Evolutionary conservation across 805 yeast species (phyloP).

Genomic region (Kurtzmaniella cleridarum): DNA sequence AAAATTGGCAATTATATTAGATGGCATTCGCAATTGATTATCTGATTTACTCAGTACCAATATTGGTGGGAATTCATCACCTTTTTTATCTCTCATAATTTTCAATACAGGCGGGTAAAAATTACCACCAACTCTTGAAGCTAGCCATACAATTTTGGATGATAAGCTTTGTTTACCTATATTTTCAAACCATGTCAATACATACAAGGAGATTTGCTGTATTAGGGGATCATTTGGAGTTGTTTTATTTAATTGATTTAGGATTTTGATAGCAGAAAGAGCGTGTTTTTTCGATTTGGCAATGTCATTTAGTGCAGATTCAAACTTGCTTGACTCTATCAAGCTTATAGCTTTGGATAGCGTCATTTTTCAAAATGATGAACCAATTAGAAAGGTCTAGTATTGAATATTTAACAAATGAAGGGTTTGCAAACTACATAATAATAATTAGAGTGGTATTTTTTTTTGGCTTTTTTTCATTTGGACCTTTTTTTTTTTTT

Average conservation of each 20-base stretch:
- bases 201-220: constrained; percentile 14
- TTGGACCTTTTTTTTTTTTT: too few relatives aligned
- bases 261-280: constrained; percentile 17
- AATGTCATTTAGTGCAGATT: neutral
- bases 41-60: constrained; percentile 2
- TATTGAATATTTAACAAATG: too few relatives aligned
- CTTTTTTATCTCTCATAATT: constrained; percentile 8
- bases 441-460: too few relatives aligned
- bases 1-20: constrained; percentile 4
- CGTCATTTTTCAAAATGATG: too few relatives aligned
- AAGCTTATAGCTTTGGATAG: too few relatives aligned
- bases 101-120: constrained; percentile 17
- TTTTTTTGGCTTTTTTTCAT: too few relatives aligned
- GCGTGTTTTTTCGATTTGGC: constrained; percentile 14
- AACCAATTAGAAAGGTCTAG: too few relatives aligned
- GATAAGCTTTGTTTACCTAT: constrained; percentile 1
- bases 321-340: neutral
- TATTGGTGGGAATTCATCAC: neutral
- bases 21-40: constrained; percentile 10
- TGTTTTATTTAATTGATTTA: constrained; percentile 15
- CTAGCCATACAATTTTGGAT: constrained; percentile 21
- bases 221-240: neutral
- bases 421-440: too few relatives aligned
- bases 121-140: constrained; percentile 13
- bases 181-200: constrained; percentile 18